Evolutionary conservation across 2,329 filamentous ascomycete genomes (phyloP).

Genomic region (Pseudonectria buxi): DNA sequence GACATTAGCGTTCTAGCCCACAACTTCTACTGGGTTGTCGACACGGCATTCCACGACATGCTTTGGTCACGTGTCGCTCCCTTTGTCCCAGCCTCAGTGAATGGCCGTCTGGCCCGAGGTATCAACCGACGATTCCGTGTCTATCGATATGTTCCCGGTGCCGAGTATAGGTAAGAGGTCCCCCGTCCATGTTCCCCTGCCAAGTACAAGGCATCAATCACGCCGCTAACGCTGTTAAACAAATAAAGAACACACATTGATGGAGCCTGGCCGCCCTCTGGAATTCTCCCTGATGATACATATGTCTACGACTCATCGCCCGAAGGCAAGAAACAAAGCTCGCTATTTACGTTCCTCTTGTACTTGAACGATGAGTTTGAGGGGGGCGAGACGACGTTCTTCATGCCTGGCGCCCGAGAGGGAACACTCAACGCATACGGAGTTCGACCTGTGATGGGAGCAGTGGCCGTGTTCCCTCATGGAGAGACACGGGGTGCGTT

Average conservation of each 20-base stretch:
- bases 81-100: conserved; percentile 49
- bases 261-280: conserved; percentile 67
- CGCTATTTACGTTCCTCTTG: conserved; percentile 61
- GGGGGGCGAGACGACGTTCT: conserved; percentile 65
- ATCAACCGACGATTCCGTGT: conserved; percentile 65
- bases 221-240: conserved; percentile 23
- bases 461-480: conserved; percentile 62
- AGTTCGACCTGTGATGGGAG: conserved; percentile 61
- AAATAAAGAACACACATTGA: conserved; percentile 57
- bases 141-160: conserved; percentile 65
- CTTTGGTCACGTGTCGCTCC: conserved; percentile 56
- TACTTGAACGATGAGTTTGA: conserved; percentile 68
- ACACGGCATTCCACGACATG: conserved; percentile 53
- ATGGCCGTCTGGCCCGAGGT: conserved; percentile 52
- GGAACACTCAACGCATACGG: conserved; percentile 64
- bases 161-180: conserved; percentile 47
- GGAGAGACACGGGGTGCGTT: conserved; percentile 59
- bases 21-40: conserved; percentile 68
- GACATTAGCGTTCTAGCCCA: conserved; percentile 61
- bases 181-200: no score
- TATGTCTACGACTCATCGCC: conserved; percentile 65
- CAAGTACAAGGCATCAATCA: not conserved
- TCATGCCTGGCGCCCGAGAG: conserved; percentile 57
- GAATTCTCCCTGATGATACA: conserved; percentile 47
- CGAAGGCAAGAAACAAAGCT: conserved; percentile 52